These are phyloP conservation scores for Magnolia sinica DNA, from an alignment of 164 flowering plant species.

Conservation along the genomic window DNA sequence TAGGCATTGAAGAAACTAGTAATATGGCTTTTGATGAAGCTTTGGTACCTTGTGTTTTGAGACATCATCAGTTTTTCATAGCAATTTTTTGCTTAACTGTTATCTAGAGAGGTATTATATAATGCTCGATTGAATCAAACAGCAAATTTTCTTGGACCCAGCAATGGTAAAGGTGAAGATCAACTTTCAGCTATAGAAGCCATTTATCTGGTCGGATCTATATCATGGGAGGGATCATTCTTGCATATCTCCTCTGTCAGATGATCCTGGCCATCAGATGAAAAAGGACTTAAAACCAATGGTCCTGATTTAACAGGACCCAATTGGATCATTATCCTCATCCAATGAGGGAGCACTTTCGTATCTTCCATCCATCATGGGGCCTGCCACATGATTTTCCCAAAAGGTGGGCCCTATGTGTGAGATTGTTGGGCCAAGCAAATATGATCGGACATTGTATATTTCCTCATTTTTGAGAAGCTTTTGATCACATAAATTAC, in stretches of 20 bases:
- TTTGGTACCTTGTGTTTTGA: constrained; percentile 10
- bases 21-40: constrained; percentile 19
- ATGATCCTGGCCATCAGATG: neutral
- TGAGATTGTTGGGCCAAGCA: neutral
- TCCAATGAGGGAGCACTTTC: too few species aligned
- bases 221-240: neutral
- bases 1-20: constrained; percentile 11
- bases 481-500: neutral
- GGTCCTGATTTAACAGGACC: neutral
- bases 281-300: too few species aligned
- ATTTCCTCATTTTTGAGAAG: neutral
- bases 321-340: too few species aligned
- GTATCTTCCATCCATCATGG: neutral
- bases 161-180: neutral
- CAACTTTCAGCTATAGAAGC: neutral
- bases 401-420: neutral
- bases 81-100: neutral
- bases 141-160: neutral
- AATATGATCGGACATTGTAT: neutral
- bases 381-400: neutral
- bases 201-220: neutral
- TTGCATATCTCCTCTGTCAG: neutral
- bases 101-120: neutral
- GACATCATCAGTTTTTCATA: neutral
- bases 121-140: neutral